Conservation (phyloP, 1,284 basidiomycete species). For the Cutaneotrichosporon arboriforme region DNA sequence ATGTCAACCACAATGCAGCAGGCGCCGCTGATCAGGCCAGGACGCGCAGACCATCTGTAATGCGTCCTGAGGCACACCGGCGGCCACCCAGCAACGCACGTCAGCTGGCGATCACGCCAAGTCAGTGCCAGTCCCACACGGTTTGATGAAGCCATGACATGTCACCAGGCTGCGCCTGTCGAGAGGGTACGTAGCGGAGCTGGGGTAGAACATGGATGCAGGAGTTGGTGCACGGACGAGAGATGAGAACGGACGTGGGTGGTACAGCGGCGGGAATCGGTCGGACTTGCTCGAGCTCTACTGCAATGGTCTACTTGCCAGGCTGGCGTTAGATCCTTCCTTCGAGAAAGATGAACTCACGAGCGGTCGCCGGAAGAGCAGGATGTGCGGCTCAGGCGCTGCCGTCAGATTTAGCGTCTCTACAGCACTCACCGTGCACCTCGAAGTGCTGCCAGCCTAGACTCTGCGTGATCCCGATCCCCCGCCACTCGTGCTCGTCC, state of each 20-base stretch:
- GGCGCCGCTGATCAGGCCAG: too few species aligned
- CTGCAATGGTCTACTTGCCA: too few species aligned
- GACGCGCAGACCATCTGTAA: too few species aligned
- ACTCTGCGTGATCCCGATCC: conserved; percentile 92
- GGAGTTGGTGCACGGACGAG: neutral
- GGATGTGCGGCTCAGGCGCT: conserved; percentile 74
- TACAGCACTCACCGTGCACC: conserved; percentile 70
- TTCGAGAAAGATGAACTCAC: conserved; percentile 30
- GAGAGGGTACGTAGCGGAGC: neutral
- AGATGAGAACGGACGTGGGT: neutral
- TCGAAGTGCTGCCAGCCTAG: conserved; percentile 97
- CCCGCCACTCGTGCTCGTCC: conserved; percentile 84
- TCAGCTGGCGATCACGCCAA: neutral
- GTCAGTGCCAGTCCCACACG: neutral
- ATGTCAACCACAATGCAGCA: too few species aligned
- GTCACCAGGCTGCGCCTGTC: neutral
- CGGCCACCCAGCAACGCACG: too few species aligned
- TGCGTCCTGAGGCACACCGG: too few species aligned
- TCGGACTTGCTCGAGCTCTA: too few species aligned
- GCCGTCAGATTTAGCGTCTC: conserved; percentile 17
- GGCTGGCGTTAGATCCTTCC: neutral
- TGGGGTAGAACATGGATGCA: conserved; percentile 6
- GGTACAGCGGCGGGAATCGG: conserved; percentile 1
- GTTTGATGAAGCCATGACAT: neutral
- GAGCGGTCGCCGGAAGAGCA: conserved; percentile 52